Evolutionary conservation across 2,329 filamentous ascomycete species (phyloP).

Genomic region (Sporothrix curviconia): DNA sequence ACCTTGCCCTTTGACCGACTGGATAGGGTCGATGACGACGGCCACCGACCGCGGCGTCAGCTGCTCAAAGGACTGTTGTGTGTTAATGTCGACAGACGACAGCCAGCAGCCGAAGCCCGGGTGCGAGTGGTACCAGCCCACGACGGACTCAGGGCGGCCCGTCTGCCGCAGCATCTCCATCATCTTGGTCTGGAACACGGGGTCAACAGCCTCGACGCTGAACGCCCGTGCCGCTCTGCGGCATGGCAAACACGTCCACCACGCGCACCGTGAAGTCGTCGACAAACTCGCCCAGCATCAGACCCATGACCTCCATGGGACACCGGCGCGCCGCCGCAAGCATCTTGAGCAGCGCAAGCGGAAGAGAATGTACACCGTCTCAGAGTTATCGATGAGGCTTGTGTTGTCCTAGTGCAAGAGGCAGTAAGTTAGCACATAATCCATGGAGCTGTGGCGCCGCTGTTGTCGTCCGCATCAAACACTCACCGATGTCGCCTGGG

Average conservation of each 20-base stretch:
- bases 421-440: background rate
- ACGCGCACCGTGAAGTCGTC: slow-evolving; percentile 98
- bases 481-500: slow-evolving; percentile 55
- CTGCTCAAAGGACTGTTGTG: slow-evolving; percentile 99
- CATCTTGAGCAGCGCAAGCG: slow-evolving; percentile 96
- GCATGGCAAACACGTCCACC: slow-evolving; percentile 98
- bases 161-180: slow-evolving; percentile 99
- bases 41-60: slow-evolving; percentile 93
- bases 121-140: slow-evolving; percentile 99
- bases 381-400: slow-evolving; percentile 94
- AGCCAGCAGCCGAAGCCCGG: slow-evolving; percentile 99
- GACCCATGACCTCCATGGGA: slow-evolving; percentile 99
- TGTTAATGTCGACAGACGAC: slow-evolving; percentile 98
- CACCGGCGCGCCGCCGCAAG: slow-evolving; percentile 90
- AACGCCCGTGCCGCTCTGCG: slow-evolving; percentile 94
- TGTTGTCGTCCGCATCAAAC: no score
- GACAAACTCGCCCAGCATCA: slow-evolving; percentile 98
- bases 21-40: slow-evolving; percentile 96
- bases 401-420: slow-evolving; percentile 69
- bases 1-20: slow-evolving; percentile 99
- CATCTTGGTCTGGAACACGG: slow-evolving; percentile 99
- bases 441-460: no score
- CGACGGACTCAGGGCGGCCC: slow-evolving; percentile 93
- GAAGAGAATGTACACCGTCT: slow-evolving; percentile 99
- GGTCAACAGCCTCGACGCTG: slow-evolving; percentile 97